These are phyloP conservation scores for Cyclostephanos tholiformis DNA, from an alignment of 108 stramenopile species.

Conservation along the genomic window DNA sequence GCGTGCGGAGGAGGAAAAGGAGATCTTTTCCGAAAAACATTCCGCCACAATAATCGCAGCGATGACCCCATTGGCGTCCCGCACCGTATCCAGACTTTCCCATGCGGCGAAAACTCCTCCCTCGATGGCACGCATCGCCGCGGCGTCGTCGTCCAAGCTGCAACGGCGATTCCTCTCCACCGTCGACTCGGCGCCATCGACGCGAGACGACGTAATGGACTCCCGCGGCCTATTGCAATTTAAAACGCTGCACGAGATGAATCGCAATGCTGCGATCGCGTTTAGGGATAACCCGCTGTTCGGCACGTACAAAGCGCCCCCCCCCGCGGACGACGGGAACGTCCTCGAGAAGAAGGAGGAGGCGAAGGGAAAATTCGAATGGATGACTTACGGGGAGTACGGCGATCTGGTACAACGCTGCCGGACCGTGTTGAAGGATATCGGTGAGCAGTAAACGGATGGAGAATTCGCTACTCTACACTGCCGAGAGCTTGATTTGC, in stretches of 20 bases:
- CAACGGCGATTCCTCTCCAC: neutral
- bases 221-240: conserved; percentile 61
- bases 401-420: conserved; percentile 61
- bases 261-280: conserved; percentile 58
- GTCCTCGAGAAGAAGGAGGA: conserved; percentile 40
- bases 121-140: conserved; percentile 8
- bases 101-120: conserved; percentile 8
- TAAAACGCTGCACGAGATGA: conserved; percentile 82
- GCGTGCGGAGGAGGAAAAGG: too few relatives aligned
- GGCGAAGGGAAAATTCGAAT: conserved; percentile 58
- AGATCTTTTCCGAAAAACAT: too few relatives aligned
- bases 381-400: conserved; percentile 78
- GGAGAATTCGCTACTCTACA: neutral
- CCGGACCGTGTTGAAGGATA: conserved; percentile 77
- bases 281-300: conserved; percentile 70
- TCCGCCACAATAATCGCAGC: neutral
- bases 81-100: conserved; percentile 26
- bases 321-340: conserved; percentile 26
- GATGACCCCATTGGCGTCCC: conserved; percentile 35
- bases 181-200: conserved; percentile 22
- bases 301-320: conserved; percentile 62
- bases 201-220: conserved; percentile 65
- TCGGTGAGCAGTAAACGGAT: conserved; percentile 61
- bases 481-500: neutral
- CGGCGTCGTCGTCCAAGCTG: neutral